Conservation (phyloP, 202 grass and related monocot species). For the Cymbopogon flexuosus region DNA sequence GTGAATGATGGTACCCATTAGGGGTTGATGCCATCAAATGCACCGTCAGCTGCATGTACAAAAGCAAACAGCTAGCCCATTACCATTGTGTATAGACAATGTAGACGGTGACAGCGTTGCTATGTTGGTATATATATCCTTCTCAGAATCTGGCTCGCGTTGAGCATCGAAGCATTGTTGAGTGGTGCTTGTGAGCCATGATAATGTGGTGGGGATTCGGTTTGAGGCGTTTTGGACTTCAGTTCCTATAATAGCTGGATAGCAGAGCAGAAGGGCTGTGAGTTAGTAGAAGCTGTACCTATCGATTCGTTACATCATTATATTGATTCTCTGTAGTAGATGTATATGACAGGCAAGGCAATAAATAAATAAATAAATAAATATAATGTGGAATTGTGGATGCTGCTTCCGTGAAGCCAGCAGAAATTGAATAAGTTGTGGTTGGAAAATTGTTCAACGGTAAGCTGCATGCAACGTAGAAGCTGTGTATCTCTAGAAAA, state of each 20-base stretch:
- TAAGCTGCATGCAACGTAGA: background rate
- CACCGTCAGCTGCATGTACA: slow-evolving; percentile 13
- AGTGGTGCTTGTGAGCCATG: background rate
- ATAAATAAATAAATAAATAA: background rate
- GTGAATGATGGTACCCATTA: slow-evolving; percentile 22
- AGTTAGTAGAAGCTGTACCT: background rate
- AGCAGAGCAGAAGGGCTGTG: background rate
- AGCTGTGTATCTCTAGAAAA: background rate
- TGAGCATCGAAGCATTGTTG: background rate
- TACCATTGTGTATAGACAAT: background rate
- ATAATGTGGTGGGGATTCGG: too few relatives aligned
- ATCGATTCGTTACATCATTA: background rate
- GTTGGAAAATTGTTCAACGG: background rate
- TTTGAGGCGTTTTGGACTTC: background rate
- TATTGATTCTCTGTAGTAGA: background rate
- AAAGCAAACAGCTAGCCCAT: background rate
- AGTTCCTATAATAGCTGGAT: background rate
- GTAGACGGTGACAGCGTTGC: background rate
- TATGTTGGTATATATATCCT: background rate
- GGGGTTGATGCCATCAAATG: slow-evolving; percentile 10
- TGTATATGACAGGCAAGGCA: background rate
- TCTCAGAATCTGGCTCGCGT: background rate
- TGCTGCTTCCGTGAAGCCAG: background rate
- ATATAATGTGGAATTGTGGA: background rate
- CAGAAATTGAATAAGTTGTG: background rate